These are phyloP conservation scores for Euphorbia peplus DNA, from an alignment of 345 rosid genomes.

Conservation along the genomic window DNA sequence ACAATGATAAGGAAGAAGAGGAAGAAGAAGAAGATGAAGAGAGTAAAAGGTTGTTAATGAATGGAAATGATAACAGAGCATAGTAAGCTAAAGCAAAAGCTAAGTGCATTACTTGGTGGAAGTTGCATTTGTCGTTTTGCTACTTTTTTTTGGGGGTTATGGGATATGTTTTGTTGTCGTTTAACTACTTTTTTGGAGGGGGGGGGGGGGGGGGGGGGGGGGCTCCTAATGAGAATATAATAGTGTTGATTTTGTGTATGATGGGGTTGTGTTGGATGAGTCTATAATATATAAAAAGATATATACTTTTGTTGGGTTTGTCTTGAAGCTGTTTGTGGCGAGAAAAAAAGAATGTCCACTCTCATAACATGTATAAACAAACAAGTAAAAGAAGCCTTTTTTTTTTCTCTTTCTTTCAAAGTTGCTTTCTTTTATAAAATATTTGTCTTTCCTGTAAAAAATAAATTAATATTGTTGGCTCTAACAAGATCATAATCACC, in stretches of 20 bases:
- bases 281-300: background rate
- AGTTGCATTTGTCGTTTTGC: slow-evolving; percentile 11
- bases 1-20: slow-evolving; percentile 6
- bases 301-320: background rate
- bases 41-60: slow-evolving; percentile 12
- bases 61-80: slow-evolving; percentile 12
- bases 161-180: slow-evolving; percentile 15
- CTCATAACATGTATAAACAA: background rate
- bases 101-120: slow-evolving; percentile 13
- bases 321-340: slow-evolving; percentile 21
- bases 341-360: slow-evolving; percentile 16
- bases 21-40: slow-evolving; percentile 17
- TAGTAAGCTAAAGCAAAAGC: background rate
- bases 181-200: slow-evolving; percentile 9
- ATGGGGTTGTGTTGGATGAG: slow-evolving; percentile 1
- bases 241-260: background rate
- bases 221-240: slow-evolving; percentile 6
- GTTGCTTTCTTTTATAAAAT: slow-evolving; percentile 5
- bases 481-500: too few relatives aligned
- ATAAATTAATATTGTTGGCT: too few relatives aligned
- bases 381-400: slow-evolving; percentile 4
- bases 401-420: background rate
- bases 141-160: slow-evolving; percentile 11
- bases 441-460: too few relatives aligned
- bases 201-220: slow-evolving; percentile 11